These are phyloP conservation scores for Staphylotrichum tortipilum DNA, from an alignment of 495 filamentous ascomycete genomes.

Conservation along the genomic window DNA sequence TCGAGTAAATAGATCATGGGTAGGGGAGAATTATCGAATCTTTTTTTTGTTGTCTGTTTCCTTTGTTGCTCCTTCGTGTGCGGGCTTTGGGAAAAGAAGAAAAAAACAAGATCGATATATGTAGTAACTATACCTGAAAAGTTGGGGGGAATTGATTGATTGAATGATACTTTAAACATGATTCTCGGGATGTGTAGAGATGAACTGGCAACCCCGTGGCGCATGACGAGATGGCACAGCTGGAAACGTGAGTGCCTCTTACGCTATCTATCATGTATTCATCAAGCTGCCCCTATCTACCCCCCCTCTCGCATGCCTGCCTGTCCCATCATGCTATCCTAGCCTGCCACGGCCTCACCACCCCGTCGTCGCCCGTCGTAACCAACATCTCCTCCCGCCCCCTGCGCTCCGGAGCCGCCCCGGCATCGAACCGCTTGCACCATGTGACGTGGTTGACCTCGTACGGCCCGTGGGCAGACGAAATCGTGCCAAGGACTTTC, in stretches of 20 bases:
- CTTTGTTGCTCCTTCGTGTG: neutral
- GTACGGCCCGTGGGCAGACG: constrained; percentile 76
- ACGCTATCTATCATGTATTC: no score
- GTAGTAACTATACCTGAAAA: neutral
- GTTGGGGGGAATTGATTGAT: neutral
- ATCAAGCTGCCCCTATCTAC: no score
- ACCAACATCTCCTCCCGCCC: constrained; percentile 64
- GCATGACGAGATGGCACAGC: no score
- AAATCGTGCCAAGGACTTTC: constrained; percentile 54
- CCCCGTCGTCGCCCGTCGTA: constrained; percentile 73
- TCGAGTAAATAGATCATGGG: constrained; percentile 4
- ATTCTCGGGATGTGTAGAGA: no score
- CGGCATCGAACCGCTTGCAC: constrained; percentile 53
- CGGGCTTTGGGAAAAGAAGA: no score
- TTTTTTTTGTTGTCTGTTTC: neutral
- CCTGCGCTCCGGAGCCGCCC: constrained; percentile 35
- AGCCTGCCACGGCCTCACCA: constrained; percentile 60
- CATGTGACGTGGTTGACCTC: constrained; percentile 88
- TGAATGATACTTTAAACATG: neutral
- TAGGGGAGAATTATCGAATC: neutral
- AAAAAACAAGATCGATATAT: neutral
- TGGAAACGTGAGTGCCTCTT: no score
- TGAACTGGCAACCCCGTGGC: no score
- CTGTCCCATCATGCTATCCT: constrained; percentile 11
- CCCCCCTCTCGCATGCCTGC: no score